Conservation (phyloP, 495 filamentous ascomycete genomes). For the Aspergillus biplanus region DNA sequence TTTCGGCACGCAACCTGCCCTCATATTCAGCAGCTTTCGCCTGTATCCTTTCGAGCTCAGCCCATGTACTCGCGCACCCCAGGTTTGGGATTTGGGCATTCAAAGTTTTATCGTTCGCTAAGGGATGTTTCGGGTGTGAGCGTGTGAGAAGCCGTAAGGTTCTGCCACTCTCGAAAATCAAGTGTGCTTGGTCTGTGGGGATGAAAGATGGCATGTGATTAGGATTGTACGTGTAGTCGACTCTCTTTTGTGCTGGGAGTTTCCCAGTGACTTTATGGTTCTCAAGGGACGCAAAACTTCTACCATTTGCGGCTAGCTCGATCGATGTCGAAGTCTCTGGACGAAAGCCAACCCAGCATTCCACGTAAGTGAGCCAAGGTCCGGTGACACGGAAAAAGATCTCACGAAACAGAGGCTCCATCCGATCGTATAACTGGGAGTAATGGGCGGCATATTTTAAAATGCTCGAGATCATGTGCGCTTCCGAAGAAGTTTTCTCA, state of each 20-base stretch:
- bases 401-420: conserved; percentile 66
- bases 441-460: conserved; percentile 65
- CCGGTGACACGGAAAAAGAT: conserved; percentile 64
- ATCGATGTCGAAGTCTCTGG: conserved; percentile 51
- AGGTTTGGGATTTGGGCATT: conserved; percentile 58
- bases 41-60: conserved; percentile 66
- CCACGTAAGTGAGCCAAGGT: conserved; percentile 72
- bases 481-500: conserved; percentile 60
- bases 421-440: conserved; percentile 62
- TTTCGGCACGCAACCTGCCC: conserved; percentile 46
- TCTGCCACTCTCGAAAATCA: conserved; percentile 76
- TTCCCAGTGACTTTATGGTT: conserved; percentile 51
- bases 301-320: conserved; percentile 48
- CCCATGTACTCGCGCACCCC: conserved; percentile 78
- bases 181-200: conserved; percentile 61
- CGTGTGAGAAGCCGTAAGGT: conserved; percentile 73
- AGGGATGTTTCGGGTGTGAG: conserved; percentile 77
- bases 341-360: conserved; percentile 78
- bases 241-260: conserved; percentile 55
- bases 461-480: conserved; percentile 68
- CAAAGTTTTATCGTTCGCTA: conserved; percentile 56
- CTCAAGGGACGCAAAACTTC: conserved; percentile 64
- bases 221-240: conserved; percentile 63
- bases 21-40: conserved; percentile 67
- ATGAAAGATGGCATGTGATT: conserved; percentile 70